phyloP scores from a whole-genome alignment of 108 stramenopile genomes.

The Stephanodiscus triporus region DNA sequence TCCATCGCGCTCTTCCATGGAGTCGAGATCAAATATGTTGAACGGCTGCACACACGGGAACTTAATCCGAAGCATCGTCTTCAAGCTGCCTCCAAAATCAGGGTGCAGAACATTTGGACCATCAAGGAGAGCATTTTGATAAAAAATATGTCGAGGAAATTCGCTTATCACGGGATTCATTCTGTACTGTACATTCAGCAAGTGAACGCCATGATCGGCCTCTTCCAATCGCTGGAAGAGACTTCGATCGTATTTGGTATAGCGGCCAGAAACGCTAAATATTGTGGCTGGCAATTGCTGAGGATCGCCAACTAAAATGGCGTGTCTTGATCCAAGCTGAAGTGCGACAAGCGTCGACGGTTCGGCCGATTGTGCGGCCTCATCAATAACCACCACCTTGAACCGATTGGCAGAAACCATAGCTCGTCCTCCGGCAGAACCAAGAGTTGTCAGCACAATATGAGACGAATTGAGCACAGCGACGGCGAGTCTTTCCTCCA shows the following conservation, averaged over 20 bases:
- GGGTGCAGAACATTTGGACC: conserved; percentile 50
- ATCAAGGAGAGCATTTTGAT: conserved; percentile 56
- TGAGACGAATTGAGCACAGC: conserved; percentile 64
- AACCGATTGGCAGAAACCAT: conserved; percentile 58
- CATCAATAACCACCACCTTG: conserved; percentile 87
- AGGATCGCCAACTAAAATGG: conserved; percentile 88
- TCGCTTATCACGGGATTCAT: conserved; percentile 70
- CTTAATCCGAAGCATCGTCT: conserved; percentile 16
- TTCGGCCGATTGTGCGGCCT: conserved; percentile 90
- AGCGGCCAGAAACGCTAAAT: conserved; percentile 54
- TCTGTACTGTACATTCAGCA: conserved; percentile 92
- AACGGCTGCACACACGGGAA: conserved; percentile 57
- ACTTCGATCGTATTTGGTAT: conserved; percentile 63
- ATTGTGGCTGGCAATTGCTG: conserved; percentile 89
- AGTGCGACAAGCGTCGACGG: conserved; percentile 82
- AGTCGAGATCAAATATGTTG: conserved; percentile 60
- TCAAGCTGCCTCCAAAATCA: conserved; percentile 47
- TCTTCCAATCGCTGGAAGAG: conserved; percentile 85
- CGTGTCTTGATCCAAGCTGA: conserved; percentile 60
- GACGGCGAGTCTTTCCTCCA: conserved; percentile 36
- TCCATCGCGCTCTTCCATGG: conserved; percentile 49
- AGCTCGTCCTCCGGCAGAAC: conserved; percentile 59
- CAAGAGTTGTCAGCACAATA: conserved; percentile 85
- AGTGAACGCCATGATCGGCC: conserved; percentile 63
- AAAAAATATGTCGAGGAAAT: conserved; percentile 74